A percentile compares a stretch with the other conserved stretches of the same genome.
Evolutionary conservation across 1,139 yeast genomes (phyloP).

Genomic region (Arxiozyma slooffiae): DNA sequence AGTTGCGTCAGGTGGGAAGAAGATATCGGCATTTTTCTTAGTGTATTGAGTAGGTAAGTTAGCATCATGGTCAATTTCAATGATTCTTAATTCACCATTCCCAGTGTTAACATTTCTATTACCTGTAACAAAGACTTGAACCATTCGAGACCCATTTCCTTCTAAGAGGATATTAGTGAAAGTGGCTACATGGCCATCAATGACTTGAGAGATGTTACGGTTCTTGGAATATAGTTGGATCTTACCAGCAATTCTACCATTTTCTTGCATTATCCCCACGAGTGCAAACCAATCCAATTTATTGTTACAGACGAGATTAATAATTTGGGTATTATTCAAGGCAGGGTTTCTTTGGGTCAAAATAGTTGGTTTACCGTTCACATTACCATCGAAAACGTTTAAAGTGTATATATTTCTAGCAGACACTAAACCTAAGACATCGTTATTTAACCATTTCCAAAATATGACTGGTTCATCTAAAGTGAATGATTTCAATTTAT

Average conservation of each 20-base stretch:
- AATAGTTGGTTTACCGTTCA: conserved; percentile 62
- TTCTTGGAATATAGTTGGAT: conserved; percentile 83
- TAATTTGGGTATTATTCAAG: conserved; percentile 75
- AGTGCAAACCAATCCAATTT: conserved; percentile 88
- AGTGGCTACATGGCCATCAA: conserved; percentile 94
- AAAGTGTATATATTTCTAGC: conserved; percentile 66
- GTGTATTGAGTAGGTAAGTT: conserved; percentile 66
- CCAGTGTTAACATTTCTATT: conserved; percentile 72
- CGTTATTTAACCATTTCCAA: conserved; percentile 86
- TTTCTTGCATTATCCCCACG: conserved; percentile 90
- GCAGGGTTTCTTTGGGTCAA: conserved; percentile 78
- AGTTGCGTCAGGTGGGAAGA: conserved; percentile 93
- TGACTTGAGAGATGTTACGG: conserved; percentile 89
- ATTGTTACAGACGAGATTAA: conserved; percentile 77
- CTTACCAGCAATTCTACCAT: conserved; percentile 92
- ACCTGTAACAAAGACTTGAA: conserved; percentile 81
- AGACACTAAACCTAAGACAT: conserved; percentile 75
- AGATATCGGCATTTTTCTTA: conserved; percentile 85
- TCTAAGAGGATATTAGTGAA: conserved; percentile 70
- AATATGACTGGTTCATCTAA: conserved; percentile 83
- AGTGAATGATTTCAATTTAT: conserved; percentile 79
- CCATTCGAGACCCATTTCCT: conserved; percentile 55
- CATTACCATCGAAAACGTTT: conserved; percentile 75
- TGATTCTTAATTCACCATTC: conserved; percentile 80
- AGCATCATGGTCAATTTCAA: conserved; percentile 91